phyloP scores from a whole-genome alignment of 2,329 filamentous ascomycete species.

The Didymosphaeria variabile region DNA sequence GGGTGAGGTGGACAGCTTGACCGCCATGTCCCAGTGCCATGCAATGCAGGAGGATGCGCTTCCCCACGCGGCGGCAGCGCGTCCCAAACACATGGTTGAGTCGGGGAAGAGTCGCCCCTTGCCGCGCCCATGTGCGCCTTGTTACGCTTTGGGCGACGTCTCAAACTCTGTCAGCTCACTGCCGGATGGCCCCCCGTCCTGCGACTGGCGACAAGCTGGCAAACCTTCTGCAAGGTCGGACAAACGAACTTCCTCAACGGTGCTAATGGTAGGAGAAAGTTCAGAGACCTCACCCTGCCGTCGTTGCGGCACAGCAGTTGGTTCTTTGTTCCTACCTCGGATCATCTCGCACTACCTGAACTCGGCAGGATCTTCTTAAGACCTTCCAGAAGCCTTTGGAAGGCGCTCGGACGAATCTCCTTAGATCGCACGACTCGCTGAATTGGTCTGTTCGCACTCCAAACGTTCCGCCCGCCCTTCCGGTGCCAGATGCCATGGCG shows the following conservation, averaged over 20 bases:
- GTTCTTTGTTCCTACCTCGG: not conserved
- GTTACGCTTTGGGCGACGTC: conserved; percentile 7
- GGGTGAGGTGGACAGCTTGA: conserved; percentile 19
- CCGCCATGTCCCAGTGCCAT: conserved; percentile 23
- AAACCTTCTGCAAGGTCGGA: conserved; percentile 2
- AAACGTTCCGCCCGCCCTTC: conserved; percentile 27
- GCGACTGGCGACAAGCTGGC: not conserved
- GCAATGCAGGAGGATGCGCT: conserved; percentile 28
- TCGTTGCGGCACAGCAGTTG: conserved; percentile 2
- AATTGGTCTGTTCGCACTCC: conserved; percentile 15
- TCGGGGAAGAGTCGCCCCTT: conserved; percentile 24
- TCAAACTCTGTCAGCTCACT: conserved; percentile 14
- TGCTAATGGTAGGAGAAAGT: not conserved
- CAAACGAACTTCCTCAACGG: not conserved
- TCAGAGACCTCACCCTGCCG: not conserved
- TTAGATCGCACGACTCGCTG: conserved; percentile 22
- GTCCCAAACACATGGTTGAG: conserved; percentile 26
- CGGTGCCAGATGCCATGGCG: conserved; percentile 23
- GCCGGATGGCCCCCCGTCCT: not conserved
- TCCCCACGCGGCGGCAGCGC: conserved; percentile 30
- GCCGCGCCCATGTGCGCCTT: conserved; percentile 10
- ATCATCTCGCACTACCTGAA: conserved; percentile 12
- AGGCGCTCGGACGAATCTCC: conserved; percentile 40
- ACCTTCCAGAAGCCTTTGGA: conserved; percentile 33
- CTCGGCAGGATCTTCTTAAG: conserved; percentile 25